Conservation (phyloP, 2,329 filamentous ascomycete species). For the Penicillium sp. region DNA sequence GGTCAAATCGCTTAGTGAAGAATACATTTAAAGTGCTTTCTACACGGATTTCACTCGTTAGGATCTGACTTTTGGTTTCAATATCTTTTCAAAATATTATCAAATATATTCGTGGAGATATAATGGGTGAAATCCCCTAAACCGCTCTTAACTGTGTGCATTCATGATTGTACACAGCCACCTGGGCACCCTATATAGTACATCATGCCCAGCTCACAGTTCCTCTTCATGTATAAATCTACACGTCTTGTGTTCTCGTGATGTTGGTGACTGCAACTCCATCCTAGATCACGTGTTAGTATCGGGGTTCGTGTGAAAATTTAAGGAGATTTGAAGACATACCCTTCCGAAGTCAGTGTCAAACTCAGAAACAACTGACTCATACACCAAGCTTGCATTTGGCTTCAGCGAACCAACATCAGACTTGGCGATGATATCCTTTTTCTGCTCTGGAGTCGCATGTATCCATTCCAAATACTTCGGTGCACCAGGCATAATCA, state of each 20-base stretch:
- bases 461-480: conserved; percentile 19
- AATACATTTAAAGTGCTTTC: too few species aligned
- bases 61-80: too few species aligned
- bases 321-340: not conserved
- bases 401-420: conserved; percentile 6
- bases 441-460: conserved; percentile 11
- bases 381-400: conserved; percentile 14
- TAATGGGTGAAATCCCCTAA: too few species aligned
- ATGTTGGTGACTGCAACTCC: not conserved
- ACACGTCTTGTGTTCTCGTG: not conserved
- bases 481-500: conserved; percentile 20
- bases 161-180: too few species aligned
- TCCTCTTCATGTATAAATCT: not conserved
- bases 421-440: not conserved
- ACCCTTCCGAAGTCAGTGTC: conserved; percentile 15
- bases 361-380: conserved; percentile 11
- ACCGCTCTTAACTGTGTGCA: too few species aligned
- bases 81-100: too few species aligned
- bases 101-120: too few species aligned
- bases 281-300: not conserved
- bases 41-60: too few species aligned
- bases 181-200: too few species aligned
- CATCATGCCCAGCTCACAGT: not conserved
- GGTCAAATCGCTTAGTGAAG: too few species aligned
- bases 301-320: too few species aligned